Evolutionary conservation across 257 asterid genomes (phyloP), one percentile per base, ranked within the genome.

Genomic region (Nicotiana undulata): DNA sequence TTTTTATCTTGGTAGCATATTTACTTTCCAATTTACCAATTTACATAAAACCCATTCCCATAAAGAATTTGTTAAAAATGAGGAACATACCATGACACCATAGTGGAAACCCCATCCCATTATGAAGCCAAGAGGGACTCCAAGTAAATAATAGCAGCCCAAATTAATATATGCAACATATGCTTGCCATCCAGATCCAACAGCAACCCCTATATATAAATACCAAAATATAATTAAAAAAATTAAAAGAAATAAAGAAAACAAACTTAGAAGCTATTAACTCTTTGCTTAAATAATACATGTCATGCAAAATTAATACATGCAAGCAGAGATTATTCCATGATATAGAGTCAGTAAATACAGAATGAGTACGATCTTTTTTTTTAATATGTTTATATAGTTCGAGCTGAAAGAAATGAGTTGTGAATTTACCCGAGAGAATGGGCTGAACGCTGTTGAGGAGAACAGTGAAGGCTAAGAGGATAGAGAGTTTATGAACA

Each of bases 141-240:
- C 93, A 11, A 90, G 68, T 49, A 88, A 24, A 44, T 88, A 90
- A 52, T 90, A 88, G 31, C 89, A 88, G 5, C 86, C 88, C 17
- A 90, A 37, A 17, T 90, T 90, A 22, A 90, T 86, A 5, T 87
- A 90, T 0, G 93, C 92, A 44, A 88, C 93, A 28, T 84, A 81
- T 63, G 85, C 64, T 86, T 90, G 93, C 91, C 93, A 88, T 61
- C 92, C 93, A 31, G 91, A 90, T 3, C 93, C 93, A 83, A 90
- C 88, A 12, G 92, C 92, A 4, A 88, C 92, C 40, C 93, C 92
- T 90, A 52, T 52, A 24, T 90, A 52, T 52, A 24, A 68, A 55
- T 22, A 58, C 24, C 44, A 74, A 29, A 37, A 72, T 0, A 5
- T 31, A 18, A 32, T 24, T 10, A 12, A 0, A 17, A 46, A 61